phyloP scores from a whole-genome alignment of 106 monocot genomes.

The Ottelia alismoides region DNA sequence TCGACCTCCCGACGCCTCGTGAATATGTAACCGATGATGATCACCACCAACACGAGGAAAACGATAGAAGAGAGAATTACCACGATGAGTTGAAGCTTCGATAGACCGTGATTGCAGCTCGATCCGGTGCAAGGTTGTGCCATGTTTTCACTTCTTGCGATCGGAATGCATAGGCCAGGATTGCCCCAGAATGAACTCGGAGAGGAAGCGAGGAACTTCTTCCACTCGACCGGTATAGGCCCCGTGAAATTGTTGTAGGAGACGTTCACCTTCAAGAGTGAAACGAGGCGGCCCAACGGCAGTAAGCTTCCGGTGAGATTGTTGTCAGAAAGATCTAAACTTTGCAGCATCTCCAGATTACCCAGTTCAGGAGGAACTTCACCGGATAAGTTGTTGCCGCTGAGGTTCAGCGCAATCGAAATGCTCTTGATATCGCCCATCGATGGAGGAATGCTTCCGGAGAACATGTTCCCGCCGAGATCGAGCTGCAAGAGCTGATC shows the following conservation, averaged over 20 bases:
- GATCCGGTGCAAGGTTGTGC: constrained; percentile 27
- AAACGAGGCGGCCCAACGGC: constrained; percentile 21
- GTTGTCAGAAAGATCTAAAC: constrained; percentile 71
- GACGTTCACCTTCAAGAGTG: constrained; percentile 44
- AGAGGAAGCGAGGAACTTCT: constrained; percentile 30
- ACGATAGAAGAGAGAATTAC: constrained; percentile 36
- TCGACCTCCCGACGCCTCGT: constrained; percentile 5
- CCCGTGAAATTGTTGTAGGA: constrained; percentile 69
- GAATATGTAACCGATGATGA: constrained; percentile 4
- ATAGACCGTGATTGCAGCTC: constrained; percentile 12
- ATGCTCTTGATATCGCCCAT: constrained; percentile 34
- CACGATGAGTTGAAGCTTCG: constrained; percentile 16
- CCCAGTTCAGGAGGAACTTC: constrained; percentile 22
- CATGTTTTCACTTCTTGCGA: no score
- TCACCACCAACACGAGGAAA: constrained; percentile 10
- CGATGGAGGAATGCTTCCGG: constrained; percentile 55
- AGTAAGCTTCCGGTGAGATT: constrained; percentile 49
- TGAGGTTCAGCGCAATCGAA: constrained; percentile 43
- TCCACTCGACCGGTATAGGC: constrained; percentile 32
- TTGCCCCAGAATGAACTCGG: constrained; percentile 62
- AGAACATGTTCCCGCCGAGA: constrained; percentile 58
- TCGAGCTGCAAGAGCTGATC: constrained; percentile 33
- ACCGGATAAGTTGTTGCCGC: constrained; percentile 55
- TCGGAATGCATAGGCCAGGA: constrained; percentile 45
- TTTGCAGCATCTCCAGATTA: constrained; percentile 29